Conservation (phyloP, 148 eudicot genomes). For the Amaranthus palmeri region DNA sequence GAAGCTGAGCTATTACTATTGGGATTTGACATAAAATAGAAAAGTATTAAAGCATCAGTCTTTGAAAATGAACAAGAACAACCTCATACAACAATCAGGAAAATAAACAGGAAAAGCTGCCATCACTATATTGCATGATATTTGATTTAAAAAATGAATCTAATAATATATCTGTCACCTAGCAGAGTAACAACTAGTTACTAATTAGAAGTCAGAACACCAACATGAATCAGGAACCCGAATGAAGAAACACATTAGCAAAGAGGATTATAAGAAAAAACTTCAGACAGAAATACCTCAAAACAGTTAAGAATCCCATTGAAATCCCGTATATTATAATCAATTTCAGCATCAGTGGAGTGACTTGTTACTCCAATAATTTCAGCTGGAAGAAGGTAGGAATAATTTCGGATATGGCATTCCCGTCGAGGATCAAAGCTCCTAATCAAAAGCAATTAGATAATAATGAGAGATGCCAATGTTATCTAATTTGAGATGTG, state of each 20-base stretch:
- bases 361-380: slow-evolving; percentile 60
- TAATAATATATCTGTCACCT: background rate
- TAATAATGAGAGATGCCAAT: background rate
- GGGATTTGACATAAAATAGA: background rate
- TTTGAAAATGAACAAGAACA: background rate
- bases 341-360: slow-evolving; percentile 49
- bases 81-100: background rate
- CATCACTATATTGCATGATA: background rate
- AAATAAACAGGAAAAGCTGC: background rate
- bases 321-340: slow-evolving; percentile 59
- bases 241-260: background rate
- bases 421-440: slow-evolving; percentile 86
- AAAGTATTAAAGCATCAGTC: background rate
- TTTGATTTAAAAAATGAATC: background rate
- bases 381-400: slow-evolving; percentile 84
- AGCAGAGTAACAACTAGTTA: background rate
- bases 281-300: slow-evolving; percentile 43
- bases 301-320: slow-evolving; percentile 55
- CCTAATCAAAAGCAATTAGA: slow-evolving; percentile 26
- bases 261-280: background rate
- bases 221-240: background rate
- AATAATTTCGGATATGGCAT: slow-evolving; percentile 71
- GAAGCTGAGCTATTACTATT: background rate
- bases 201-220: background rate
- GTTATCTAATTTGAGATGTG: background rate